Evolutionary conservation across 83 land plant genomes (phyloP), one percentile per base, ranked within the genome.

Genomic region (Picea abies): DNA sequence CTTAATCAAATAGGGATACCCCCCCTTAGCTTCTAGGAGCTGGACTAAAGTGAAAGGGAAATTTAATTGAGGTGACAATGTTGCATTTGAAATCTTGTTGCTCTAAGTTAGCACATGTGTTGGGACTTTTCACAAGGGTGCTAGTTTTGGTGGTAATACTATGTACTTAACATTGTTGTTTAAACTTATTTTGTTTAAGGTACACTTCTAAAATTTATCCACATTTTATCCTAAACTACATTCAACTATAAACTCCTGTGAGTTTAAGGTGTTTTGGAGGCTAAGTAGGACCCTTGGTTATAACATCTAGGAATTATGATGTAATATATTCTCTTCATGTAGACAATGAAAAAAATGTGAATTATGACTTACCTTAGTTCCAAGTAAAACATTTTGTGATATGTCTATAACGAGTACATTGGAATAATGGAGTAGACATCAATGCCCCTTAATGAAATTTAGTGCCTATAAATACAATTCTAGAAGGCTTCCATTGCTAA

Each of bases 221-320:
- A n/a, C 17, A 16, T 17, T 71, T 68, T 39, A 2, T 41, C 19
- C 23, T 39, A 71, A 41, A 4, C 5, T 5, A 39, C 17, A 35
- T 71, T 12, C 22, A 39, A 47, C 52, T 19, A 8, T 39, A 71
- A 39, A 39, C 15, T 16, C 17, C 23, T 17, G 14, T 39, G 49
- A 41, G 39, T 35, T 71, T 71, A 39, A 19, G 76, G 76, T 19
- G 39, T 71, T 71, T 35, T 19, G 76, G 17, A 71, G 76, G 76
- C 49, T 47, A 71, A 41, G 4, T 8, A 41, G 39, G 49, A 10
- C 49, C 76, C 39, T 39, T 41, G 44, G 5, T 41, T 41, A 4
- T 41, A 41, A 6, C 44, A 41, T 41, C 44, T 41, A 5, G 49
- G 3, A 35, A 16, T 39, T 35, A 35, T 47, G 19, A 17, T 39